Evolutionary conservation across 352 stramenopile genomes (phyloP).

Genomic region (Vaucheria bursata): DNA sequence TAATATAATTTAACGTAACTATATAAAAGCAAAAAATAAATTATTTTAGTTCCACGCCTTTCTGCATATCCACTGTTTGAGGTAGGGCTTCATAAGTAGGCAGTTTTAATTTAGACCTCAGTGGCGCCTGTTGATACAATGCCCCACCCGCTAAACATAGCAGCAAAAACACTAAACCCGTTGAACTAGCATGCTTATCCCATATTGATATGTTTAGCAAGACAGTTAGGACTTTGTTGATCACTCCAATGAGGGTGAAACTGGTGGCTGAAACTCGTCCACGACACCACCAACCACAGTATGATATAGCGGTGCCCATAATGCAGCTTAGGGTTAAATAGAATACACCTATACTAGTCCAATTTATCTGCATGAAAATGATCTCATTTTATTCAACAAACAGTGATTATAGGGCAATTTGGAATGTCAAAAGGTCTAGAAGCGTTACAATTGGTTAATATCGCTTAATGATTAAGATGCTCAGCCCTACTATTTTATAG

Average conservation of each 20-base stretch:
- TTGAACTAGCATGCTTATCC: slow-evolving; percentile 62
- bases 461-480: no score
- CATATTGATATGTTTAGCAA: slow-evolving; percentile 66
- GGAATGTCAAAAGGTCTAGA: neutral
- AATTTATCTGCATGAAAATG: neutral
- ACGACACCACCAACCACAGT: slow-evolving; percentile 60
- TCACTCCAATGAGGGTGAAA: slow-evolving; percentile 61
- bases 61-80: no score
- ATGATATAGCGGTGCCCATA: slow-evolving; percentile 61
- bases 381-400: slow-evolving; percentile 36
- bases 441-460: no score
- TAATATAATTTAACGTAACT: no score
- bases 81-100: no score
- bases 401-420: neutral
- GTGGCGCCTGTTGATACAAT: slow-evolving; percentile 28
- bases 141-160: slow-evolving; percentile 57
- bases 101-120: no score
- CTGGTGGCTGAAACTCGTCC: slow-evolving; percentile 59
- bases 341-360: slow-evolving; percentile 20
- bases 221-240: slow-evolving; percentile 72
- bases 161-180: slow-evolving; percentile 58
- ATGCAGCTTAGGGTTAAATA: slow-evolving; percentile 57
- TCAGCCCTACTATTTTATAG: no score
- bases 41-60: no score
- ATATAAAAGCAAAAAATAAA: no score